Percentiles rank a stretch among this genome's conserved stretches.
Conservation (phyloP, 371 early-diverging fungal species). For the Mortierella sp. region DNA sequence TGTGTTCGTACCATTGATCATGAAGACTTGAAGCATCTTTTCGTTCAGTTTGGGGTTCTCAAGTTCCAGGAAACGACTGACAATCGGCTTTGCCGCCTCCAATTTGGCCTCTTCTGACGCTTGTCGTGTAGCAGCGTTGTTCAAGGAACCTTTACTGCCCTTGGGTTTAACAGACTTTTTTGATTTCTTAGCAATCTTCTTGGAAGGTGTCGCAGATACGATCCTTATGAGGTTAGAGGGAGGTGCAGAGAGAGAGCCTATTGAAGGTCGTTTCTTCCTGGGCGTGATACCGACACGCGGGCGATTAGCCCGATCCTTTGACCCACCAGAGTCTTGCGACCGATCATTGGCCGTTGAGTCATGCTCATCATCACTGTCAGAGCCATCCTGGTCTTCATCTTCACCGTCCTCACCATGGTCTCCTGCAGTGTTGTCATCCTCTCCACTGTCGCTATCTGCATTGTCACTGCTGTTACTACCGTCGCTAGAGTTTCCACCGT, state of each 20-base stretch:
- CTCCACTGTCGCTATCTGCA: constrained; percentile 9
- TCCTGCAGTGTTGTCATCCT: constrained; percentile 7
- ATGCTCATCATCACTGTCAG: constrained; percentile 40
- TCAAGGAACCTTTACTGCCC: constrained; percentile 39
- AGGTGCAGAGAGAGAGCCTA: constrained; percentile 27
- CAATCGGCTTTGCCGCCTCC: constrained; percentile 46
- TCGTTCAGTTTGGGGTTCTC: constrained; percentile 52
- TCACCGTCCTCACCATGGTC: constrained; percentile 2
- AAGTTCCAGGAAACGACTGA: constrained; percentile 44
- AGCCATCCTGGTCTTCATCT: constrained; percentile 8
- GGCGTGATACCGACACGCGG: constrained; percentile 18
- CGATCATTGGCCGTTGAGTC: constrained; percentile 13
- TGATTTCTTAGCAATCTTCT: constrained; percentile 50
- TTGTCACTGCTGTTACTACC: constrained; percentile 13
- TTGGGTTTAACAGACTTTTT: constrained; percentile 46
- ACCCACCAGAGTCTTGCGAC: neutral
- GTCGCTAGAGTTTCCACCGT: constrained; percentile 3
- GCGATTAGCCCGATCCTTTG: constrained; percentile 26
- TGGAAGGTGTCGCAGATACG: constrained; percentile 39
- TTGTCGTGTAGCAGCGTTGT: constrained; percentile 27
- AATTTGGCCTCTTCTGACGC: constrained; percentile 42
- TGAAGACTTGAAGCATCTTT: constrained; percentile 40
- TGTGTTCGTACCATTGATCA: constrained; percentile 39
- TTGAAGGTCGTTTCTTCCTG: constrained; percentile 16
- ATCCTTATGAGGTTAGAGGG: constrained; percentile 30